These are phyloP conservation scores for Jamesozyma jinghongensis DNA, from an alignment of 805 yeast species.

Conservation along the genomic window DNA sequence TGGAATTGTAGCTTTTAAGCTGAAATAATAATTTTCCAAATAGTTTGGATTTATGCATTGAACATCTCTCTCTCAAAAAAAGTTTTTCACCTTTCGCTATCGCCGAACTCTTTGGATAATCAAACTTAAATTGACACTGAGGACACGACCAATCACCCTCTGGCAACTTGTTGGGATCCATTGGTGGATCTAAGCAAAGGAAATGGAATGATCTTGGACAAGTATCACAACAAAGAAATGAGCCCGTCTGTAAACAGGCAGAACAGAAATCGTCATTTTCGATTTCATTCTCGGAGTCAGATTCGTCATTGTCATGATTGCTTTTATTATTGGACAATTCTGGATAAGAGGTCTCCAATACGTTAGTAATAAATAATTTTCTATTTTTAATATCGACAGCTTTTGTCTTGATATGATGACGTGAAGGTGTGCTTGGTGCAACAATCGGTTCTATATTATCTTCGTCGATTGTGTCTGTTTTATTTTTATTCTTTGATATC, in stretches of 20 bases:
- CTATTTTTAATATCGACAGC: conserved; percentile 22
- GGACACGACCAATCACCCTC: conserved; percentile 87
- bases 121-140: conserved; percentile 49
- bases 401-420: conserved; percentile 11
- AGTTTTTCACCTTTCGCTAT: conserved; percentile 18
- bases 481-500: neutral
- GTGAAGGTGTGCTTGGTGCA: neutral
- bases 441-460: neutral
- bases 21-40: conserved; percentile 53
- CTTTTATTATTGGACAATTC: neutral
- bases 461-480: neutral
- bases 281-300: conserved; percentile 27
- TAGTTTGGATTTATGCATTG: conserved; percentile 21
- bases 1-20: conserved; percentile 52
- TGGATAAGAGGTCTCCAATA: conserved; percentile 7
- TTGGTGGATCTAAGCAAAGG: conserved; percentile 84
- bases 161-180: conserved; percentile 63
- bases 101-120: conserved; percentile 23
- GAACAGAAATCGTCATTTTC: conserved; percentile 82
- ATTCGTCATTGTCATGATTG: neutral
- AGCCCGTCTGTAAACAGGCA: conserved; percentile 84
- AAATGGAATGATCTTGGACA: conserved; percentile 92
- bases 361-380: conserved; percentile 39
- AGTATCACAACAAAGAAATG: conserved; percentile 85
- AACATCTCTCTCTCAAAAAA: conserved; percentile 7